phyloP scores from a whole-genome alignment of 495 filamentous ascomycete genomes.

The Elasticomyces elasticus region DNA sequence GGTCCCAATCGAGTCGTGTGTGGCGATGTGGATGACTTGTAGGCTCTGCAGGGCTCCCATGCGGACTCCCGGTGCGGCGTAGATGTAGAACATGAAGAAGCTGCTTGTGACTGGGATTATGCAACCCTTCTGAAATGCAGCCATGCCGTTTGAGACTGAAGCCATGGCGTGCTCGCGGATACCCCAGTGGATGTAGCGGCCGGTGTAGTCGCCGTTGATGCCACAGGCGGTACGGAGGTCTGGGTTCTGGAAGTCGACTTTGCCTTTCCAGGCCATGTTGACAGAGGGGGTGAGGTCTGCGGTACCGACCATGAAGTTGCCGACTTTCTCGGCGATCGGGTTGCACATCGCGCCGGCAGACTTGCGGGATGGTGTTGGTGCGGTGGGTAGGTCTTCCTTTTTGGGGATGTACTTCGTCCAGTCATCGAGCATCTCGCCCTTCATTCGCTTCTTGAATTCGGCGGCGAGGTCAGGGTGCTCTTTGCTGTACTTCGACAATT shows the following conservation, averaged over 20 bases:
- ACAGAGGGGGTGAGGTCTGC: slow-evolving; percentile 51
- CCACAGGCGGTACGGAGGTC: slow-evolving; percentile 12
- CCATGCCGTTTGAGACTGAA: slow-evolving; percentile 92
- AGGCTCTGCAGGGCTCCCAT: slow-evolving; percentile 51
- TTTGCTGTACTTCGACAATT: slow-evolving; percentile 34
- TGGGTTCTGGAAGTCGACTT: slow-evolving; percentile 43
- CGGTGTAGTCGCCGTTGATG: slow-evolving; percentile 59
- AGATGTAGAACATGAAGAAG: slow-evolving; percentile 48
- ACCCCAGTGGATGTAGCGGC: slow-evolving; percentile 64
- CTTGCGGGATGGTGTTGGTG: slow-evolving; percentile 41
- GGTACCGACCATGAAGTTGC: slow-evolving; percentile 48
- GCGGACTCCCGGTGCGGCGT: slow-evolving; percentile 47
- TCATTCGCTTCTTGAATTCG: slow-evolving; percentile 39
- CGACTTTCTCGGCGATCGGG: slow-evolving; percentile 38
- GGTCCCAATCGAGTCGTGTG: slow-evolving; percentile 50
- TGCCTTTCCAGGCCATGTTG: slow-evolving; percentile 47
- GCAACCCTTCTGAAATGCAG: slow-evolving; percentile 70
- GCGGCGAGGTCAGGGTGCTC: slow-evolving; percentile 38
- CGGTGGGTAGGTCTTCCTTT: slow-evolving; percentile 34
- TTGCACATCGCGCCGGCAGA: slow-evolving; percentile 44
- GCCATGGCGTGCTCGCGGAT: slow-evolving; percentile 53
- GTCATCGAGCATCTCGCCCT: slow-evolving; percentile 38
- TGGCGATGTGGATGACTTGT: slow-evolving; percentile 49
- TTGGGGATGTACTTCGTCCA: slow-evolving; percentile 39
- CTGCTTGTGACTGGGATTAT: slow-evolving; percentile 52